A percentile compares a stretch with the other conserved stretches of the same genome.
phyloP scores from a whole-genome alignment of 805 yeast species.

The Hanseniaspora thailandica region DNA sequence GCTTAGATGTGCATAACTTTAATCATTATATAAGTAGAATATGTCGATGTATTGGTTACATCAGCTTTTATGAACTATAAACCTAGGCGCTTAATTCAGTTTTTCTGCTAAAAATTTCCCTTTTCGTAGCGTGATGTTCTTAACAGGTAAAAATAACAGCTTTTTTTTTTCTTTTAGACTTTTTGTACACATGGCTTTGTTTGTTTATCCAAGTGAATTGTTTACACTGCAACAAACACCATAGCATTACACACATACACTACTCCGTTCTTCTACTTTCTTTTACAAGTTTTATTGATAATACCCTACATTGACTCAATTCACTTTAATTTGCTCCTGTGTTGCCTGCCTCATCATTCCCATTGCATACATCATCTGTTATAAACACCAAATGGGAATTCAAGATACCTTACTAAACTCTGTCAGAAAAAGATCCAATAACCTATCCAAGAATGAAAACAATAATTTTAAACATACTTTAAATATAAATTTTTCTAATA shows the following conservation, averaged over 20 bases:
- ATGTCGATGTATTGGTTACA: too few relatives aligned
- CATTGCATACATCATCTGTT: not conserved
- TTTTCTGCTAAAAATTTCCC: not conserved
- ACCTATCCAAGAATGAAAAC: slow-evolving; percentile 20
- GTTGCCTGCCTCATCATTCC: not conserved
- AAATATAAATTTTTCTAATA: slow-evolving; percentile 30
- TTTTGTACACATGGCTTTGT: not conserved
- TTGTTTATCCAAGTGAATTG: not conserved
- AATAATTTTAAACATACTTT: slow-evolving; percentile 21
- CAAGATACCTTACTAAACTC: slow-evolving; percentile 3
- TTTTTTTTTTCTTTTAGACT: not conserved
- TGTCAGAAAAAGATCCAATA: slow-evolving; percentile 1
- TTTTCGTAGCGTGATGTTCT: not conserved
- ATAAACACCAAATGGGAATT: slow-evolving; percentile 5
- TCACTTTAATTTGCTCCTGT: not conserved
- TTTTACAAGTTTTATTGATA: not conserved
- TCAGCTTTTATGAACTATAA: too few relatives aligned
- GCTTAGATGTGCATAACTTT: not conserved
- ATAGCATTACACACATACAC: not conserved
- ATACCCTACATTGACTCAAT: not conserved
- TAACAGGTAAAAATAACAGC: not conserved
- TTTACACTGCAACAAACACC: not conserved
- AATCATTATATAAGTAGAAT: too few relatives aligned
- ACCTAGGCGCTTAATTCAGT: not conserved
- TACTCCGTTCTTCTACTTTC: not conserved